Conservation (phyloP, 202 grass and related monocot species). For the Bolboschoenoplectus hybrid region DNA sequence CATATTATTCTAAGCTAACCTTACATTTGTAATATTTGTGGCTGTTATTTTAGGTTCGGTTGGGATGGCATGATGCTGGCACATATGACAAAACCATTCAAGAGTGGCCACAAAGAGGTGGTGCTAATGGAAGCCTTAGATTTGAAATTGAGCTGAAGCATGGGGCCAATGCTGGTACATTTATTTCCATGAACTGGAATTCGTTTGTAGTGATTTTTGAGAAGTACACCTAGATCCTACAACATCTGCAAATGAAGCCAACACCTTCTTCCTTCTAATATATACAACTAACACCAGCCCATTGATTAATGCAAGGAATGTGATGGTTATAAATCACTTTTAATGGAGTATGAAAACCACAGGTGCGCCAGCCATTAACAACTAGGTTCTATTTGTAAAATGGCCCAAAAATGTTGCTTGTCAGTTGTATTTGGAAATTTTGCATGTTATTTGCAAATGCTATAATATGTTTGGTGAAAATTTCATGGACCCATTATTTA, state of each 20-base stretch:
- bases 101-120: constrained; percentile 87
- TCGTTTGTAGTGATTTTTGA: neutral
- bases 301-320: neutral
- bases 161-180: constrained; percentile 89
- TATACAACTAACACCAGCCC: neutral
- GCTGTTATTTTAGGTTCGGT: constrained; percentile 60
- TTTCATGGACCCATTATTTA: neutral
- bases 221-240: neutral
- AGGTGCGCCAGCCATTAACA: neutral
- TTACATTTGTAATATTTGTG: constrained; percentile 16
- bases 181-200: constrained; percentile 30
- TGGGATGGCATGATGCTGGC: constrained; percentile 98
- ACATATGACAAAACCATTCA: constrained; percentile 88
- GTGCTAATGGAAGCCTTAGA: constrained; percentile 91
- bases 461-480: constrained; percentile 26
- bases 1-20: neutral
- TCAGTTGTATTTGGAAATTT: constrained; percentile 16
- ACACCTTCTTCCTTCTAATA: neutral
- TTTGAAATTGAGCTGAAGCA: constrained; percentile 88
- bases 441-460: neutral
- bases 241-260: constrained; percentile 21
- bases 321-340: constrained; percentile 15
- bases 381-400: constrained; percentile 12
- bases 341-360: neutral
- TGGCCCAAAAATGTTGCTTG: neutral